Base-by-base conservation (phyloP, 495 filamentous ascomycete genomes). In the Neohortaea acidophila region DNA sequence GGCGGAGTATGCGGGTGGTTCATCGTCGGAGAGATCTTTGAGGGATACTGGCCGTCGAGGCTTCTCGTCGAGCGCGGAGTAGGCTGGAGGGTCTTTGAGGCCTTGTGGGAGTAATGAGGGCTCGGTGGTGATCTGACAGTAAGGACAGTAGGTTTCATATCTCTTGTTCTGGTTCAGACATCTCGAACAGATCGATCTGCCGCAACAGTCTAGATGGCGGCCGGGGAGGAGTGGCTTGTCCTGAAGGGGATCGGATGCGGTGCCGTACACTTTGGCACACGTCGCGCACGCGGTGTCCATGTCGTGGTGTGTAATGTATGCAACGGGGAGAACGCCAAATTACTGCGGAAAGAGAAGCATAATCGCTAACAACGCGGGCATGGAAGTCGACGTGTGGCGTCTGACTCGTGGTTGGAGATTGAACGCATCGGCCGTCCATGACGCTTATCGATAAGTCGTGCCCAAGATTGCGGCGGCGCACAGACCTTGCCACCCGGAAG, bases 121-220 rank as follows among this genome's bases (percentile, higher is more conserved):
- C 14, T 60, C 59, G 17, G 56, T 58, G 13, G 63, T 64, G 21
- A 69, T 55, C 51, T 74, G 70, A 39, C 70, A 74, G 50, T 67
- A 74, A 0, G 69, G 70, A 53, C 81, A 85, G 57, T 85, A 84
- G 15, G 59, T 62, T 23, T 63, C 64, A 57, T 84, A 84, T 14
- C 81, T 72, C 14, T 60, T 60, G 51, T 85, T 85, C 30, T 62
- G 75, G 42, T 62, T 53, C 44, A 79, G 70, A 60, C 81, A 87
- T 27, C 58, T 58, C 2, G 69, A 66, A 51, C 81, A 85, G 45
- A 84, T 79, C 8, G 65, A 56, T 30, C 81, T 65, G 21, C 57
- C 58, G 49, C 81, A 86, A 56, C 81, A 85, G 59, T 52, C 19
- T 59, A 63, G 19, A 14, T 45, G 33, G 22, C 49, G 47, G 5